Evolutionary conservation across 164 flowering plant genomes (phyloP), one percentile per base, ranked within the genome.

Genomic region (Stephania cephalantha): DNA sequence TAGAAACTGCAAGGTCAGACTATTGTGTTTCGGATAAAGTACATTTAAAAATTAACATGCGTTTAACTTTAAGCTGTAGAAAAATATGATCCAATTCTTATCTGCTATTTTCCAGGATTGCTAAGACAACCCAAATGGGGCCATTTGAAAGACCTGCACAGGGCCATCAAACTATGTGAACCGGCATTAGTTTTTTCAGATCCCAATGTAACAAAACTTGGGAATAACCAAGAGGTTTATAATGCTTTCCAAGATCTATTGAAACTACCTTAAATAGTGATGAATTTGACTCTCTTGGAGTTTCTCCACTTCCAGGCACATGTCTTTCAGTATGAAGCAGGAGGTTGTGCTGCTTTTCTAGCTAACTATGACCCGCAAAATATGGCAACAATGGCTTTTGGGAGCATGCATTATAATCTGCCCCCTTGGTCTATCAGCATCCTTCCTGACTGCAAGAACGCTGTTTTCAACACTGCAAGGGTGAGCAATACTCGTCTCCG

Each of bases 371-470:
- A 92, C 31, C 20, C 87, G 2, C 75, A 74, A 29, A 80, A 72
- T 71, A 74, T 80, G 0, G 88, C 75, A 29, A 88, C 74, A 76
- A 88, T 92, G 67, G 81, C 76, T 25, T 94, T 88, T 72, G 74
- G 82, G 22, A 85, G 83, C 72, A 17, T 17, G 71, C 83, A 80
- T 25, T 94, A 90, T 75, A 84, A 90, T 68, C 79, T 94, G 77
- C 97, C 98, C 64, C 89, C 92, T 70, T 90, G 94, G 93, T 93
- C 98, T 12, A 75, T 93, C 79, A 93, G 96, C 87, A 89, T 93
- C 75, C 90, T 93, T n/a, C 98, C 98, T 29, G 96, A 91, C 86
- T 93, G 98, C 90, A 90, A 86, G 78, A 90, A 79, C 46, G 86
- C 46, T 9, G 88, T 86, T 79, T 89, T 79, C 83, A 94, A 94